These are phyloP conservation scores for Pseudocercospora musae DNA, from an alignment of 2,329 filamentous ascomycete species.

Conservation along the genomic window DNA sequence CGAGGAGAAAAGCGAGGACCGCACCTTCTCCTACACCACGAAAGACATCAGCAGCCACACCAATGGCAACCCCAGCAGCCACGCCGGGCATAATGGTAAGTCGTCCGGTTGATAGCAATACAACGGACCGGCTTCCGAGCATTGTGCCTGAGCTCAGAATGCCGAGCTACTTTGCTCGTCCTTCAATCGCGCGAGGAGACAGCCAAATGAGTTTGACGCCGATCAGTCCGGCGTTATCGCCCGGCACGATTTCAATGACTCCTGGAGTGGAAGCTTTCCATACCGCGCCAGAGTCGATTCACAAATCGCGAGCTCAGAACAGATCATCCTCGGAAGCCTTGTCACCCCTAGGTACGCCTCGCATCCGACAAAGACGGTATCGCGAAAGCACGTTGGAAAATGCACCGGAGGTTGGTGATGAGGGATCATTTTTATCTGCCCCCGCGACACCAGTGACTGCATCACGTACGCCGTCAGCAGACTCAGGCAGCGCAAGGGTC, in stretches of 20 bases:
- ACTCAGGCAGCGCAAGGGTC: background rate
- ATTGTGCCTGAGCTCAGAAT: conserved; percentile 16
- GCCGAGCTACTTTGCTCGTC: conserved; percentile 19
- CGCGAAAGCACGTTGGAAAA: conserved; percentile 7
- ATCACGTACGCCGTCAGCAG: background rate
- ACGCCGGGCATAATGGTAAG: conserved; percentile 19
- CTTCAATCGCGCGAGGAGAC: conserved; percentile 9
- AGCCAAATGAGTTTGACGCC: conserved; percentile 8
- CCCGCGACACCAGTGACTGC: background rate
- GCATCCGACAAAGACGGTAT: background rate
- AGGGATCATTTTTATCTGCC: background rate
- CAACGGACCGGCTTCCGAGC: conserved; percentile 3
- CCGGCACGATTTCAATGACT: conserved; percentile 6
- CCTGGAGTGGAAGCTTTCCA: background rate
- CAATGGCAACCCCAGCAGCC: background rate
- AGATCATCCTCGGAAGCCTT: conserved; percentile 24
- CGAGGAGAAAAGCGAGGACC: background rate
- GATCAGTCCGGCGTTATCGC: conserved; percentile 6
- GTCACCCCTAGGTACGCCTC: conserved; percentile 17
- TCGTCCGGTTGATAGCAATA: conserved; percentile 8
- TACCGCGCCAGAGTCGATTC: background rate
- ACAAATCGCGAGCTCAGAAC: conserved; percentile 4
- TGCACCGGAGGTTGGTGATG: background rate
- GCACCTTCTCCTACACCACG: background rate
- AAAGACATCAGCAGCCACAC: background rate